A percentile compares a stretch with the other conserved stretches of the same genome.
Conservation (phyloP, 192 early-diverging fungal species). For the Entomortierella parvispora region DNA sequence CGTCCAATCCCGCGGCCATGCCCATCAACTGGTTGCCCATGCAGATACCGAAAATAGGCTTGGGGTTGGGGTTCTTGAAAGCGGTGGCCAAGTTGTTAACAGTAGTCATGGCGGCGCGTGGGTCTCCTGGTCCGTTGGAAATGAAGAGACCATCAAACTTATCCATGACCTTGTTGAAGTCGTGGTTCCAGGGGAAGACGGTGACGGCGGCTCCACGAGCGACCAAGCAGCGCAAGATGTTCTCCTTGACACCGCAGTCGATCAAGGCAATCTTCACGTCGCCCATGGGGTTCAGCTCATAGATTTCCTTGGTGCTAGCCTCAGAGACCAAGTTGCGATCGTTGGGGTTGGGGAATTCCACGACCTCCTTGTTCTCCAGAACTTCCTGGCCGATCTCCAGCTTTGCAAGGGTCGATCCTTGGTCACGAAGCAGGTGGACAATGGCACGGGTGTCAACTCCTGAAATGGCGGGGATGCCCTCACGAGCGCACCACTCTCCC, state of each 20-base stretch:
- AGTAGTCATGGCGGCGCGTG: conserved; percentile 71
- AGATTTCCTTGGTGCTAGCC: conserved; percentile 78
- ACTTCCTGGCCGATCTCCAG: conserved; percentile 72
- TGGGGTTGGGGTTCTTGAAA: conserved; percentile 64
- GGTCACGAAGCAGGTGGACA: conserved; percentile 83
- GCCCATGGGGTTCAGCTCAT: conserved; percentile 79
- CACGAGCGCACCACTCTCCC: conserved; percentile 86
- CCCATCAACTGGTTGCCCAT: conserved; percentile 96
- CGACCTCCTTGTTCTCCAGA: conserved; percentile 49
- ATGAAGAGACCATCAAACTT: conserved; percentile 90
- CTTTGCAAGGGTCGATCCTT: conserved; percentile 87
- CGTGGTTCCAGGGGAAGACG: conserved; percentile 91
- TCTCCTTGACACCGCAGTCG: conserved; percentile 94
- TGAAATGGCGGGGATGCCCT: conserved; percentile 86
- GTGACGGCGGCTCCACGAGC: conserved; percentile 83
- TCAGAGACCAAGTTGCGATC: conserved; percentile 78
- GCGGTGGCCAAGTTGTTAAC: conserved; percentile 76
- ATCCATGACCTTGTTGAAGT: conserved; percentile 67
- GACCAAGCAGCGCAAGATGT: conserved; percentile 88
- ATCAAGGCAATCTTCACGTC: conserved; percentile 84
- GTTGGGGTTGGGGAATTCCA: conserved; percentile 78
- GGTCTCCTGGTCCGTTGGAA: conserved; percentile 93
- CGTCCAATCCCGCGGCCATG: conserved; percentile 85
- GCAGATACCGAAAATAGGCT: conserved; percentile 97
- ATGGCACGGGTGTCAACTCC: conserved; percentile 95